Conservation (phyloP, 306 rosid species). For the Medicago lupulina region DNA sequence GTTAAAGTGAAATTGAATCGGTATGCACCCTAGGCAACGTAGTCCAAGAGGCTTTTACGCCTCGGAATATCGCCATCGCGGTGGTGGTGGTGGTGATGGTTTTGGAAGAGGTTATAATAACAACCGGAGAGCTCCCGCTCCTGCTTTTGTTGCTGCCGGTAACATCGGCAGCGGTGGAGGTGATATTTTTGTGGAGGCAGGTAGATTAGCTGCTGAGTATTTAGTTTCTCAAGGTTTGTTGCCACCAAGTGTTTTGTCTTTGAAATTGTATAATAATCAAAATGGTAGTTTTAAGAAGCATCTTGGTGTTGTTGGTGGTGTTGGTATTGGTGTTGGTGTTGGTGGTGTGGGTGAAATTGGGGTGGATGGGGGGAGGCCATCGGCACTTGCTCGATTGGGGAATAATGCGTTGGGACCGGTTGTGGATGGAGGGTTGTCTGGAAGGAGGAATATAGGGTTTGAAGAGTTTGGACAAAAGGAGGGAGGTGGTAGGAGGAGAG, state of each 20-base stretch:
- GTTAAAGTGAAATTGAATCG: neutral
- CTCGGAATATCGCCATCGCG: slow-evolving; percentile 48
- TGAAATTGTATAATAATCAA: slow-evolving; percentile 53
- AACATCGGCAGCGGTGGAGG: neutral
- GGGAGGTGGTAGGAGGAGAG: slow-evolving; percentile 58
- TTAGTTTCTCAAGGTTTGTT: slow-evolving; percentile 84
- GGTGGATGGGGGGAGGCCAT: slow-evolving; percentile 65
- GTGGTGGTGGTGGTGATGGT: slow-evolving; percentile 11
- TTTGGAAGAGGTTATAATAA: slow-evolving; percentile 37
- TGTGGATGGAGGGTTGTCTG: slow-evolving; percentile 39
- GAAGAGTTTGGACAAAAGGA: slow-evolving; percentile 68
- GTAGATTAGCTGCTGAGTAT: slow-evolving; percentile 92
- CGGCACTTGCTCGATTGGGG: slow-evolving; percentile 74
- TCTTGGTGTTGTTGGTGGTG: slow-evolving; percentile 11
- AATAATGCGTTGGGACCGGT: slow-evolving; percentile 36
- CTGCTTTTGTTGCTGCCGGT: neutral
- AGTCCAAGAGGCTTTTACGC: slow-evolving; percentile 50
- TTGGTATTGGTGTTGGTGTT: slow-evolving; percentile 8
- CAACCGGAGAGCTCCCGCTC: slow-evolving; percentile 30
- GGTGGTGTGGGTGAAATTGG: slow-evolving; percentile 32
- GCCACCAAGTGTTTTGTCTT: slow-evolving; percentile 61
- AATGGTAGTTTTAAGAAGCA: slow-evolving; percentile 56
- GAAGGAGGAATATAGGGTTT: slow-evolving; percentile 63
- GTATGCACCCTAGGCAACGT: slow-evolving; percentile 51
- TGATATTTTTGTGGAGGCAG: slow-evolving; percentile 85